Conservation (phyloP, 2,329 filamentous ascomycete genomes). For the Dactylellina leptospora region DNA sequence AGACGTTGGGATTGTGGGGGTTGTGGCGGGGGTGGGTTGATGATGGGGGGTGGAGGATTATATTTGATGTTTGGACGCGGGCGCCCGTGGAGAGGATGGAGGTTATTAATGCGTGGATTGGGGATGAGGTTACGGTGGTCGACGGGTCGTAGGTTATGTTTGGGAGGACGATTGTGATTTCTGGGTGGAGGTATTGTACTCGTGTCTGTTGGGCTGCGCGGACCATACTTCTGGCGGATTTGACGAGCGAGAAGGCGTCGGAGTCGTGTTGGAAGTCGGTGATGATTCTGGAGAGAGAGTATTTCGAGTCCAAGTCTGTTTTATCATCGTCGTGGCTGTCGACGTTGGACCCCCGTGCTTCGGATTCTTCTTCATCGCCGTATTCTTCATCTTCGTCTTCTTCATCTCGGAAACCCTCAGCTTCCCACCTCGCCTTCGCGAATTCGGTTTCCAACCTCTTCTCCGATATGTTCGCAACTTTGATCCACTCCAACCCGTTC, state of each 20-base stretch:
- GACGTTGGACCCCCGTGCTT: neutral
- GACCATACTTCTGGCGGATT: conserved; percentile 68
- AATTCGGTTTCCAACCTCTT: conserved; percentile 73
- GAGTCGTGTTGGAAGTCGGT: conserved; percentile 56
- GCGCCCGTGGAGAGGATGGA: conserved; percentile 54
- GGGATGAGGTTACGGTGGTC: conserved; percentile 59
- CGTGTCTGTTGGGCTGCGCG: conserved; percentile 68
- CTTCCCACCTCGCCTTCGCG: conserved; percentile 73
- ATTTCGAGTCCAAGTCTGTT: conserved; percentile 55
- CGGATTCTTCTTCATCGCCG: conserved; percentile 56
- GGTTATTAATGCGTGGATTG: conserved; percentile 63
- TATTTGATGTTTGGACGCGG: conserved; percentile 54
- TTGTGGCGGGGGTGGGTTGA: neutral
- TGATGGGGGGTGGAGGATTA: conserved; percentile 30
- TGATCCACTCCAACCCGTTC: conserved; percentile 71
- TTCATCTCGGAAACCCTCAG: conserved; percentile 62
- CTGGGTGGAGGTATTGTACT: conserved; percentile 69
- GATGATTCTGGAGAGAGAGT: conserved; percentile 22
- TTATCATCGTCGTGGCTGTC: too few species aligned
- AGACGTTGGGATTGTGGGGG: neutral
- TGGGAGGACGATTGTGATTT: conserved; percentile 69
- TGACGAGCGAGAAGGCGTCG: conserved; percentile 68
- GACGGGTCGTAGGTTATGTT: conserved; percentile 65
- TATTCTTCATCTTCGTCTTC: conserved; percentile 63
- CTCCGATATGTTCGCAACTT: conserved; percentile 73